Percentiles rank a stretch among this genome's conserved stretches.
Conservation (phyloP, 371 early-diverging fungal species). For the Actinomortierella ambigua region DNA sequence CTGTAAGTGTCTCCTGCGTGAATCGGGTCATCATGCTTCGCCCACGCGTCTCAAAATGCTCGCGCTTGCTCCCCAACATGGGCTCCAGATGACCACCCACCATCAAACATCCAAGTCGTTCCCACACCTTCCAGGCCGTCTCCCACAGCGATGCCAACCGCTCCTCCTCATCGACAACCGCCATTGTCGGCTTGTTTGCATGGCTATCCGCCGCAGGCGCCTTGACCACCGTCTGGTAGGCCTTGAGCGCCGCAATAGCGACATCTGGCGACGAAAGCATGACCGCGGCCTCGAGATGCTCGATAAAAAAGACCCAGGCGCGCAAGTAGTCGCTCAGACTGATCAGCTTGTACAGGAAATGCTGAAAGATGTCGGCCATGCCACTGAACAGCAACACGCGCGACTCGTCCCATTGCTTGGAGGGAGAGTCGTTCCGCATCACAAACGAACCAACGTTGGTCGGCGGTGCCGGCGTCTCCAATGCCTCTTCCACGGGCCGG, state of each 20-base stretch:
- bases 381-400: constrained; percentile 84
- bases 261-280: constrained; percentile 79
- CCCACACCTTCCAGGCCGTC: constrained; percentile 81
- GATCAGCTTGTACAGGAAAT: constrained; percentile 67
- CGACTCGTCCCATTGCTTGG: constrained; percentile 97
- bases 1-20: constrained; percentile 80
- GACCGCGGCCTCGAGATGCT: constrained; percentile 78
- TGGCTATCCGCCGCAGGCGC: constrained; percentile 50
- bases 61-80: constrained; percentile 11
- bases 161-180: constrained; percentile 8
- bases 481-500: constrained; percentile 21
- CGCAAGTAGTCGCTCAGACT: constrained; percentile 63
- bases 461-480: constrained; percentile 20
- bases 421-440: constrained; percentile 65
- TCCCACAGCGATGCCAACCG: constrained; percentile 63
- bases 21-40: constrained; percentile 53
- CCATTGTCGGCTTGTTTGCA: constrained; percentile 11
- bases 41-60: constrained; percentile 12
- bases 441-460: constrained; percentile 66
- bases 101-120: constrained; percentile 62
- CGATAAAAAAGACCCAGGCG: constrained; percentile 69
- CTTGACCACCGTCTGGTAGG: constrained; percentile 64
- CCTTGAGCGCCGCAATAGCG: constrained; percentile 74
- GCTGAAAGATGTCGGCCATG: constrained; percentile 71
- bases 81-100: constrained; percentile 11